Base-by-base conservation (phyloP, 2,329 filamentous ascomycete genomes). In the Epichloe typhina region DNA sequence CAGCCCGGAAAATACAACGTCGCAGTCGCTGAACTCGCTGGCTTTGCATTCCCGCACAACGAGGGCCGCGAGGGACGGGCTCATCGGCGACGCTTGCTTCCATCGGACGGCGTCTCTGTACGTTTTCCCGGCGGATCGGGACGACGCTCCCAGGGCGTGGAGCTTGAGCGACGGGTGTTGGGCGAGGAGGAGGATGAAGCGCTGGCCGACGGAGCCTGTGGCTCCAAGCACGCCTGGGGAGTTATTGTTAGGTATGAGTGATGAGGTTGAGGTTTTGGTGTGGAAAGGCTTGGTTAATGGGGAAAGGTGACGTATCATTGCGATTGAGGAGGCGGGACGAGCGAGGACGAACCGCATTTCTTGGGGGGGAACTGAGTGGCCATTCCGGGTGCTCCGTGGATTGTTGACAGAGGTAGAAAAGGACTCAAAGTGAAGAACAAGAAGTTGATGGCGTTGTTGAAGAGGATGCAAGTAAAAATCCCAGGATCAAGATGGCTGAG, bases 41-140 rank as follows among this genome's bases (percentile, higher is more conserved):
- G 93, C 80, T 62, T 73, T 84, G 73, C 93, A 97, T 64, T 88
- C 83, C 64, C 88, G 84, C 51, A 97, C 86, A 5, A 95, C 77
- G 60, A 97, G 75, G 56, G 90, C 83, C 57, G 81, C 88, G 52
- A 95, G 49, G 3, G 21, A 75, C 55, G 82, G 74, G 42, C 84
- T 84, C 78, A 96, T 94, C 50, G 88, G 86, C 51, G 80, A 72
- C 9, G 86, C 79, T 72, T 97, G 91, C 76, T 96, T 96, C 93
- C 93, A 97, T 61, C 81, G 81, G 55, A 94, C 90, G 39, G 90
- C 91, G 77, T 95, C 88, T 69, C 84, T 85, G 75, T 97, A 97
- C 65, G 84, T 86, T 76, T 96, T 96, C 63, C 90, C 90, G 6
- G 88, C 88, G 9, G 89, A 95, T 53, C 88, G 81, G 53, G 87